These are phyloP conservation scores for Alternaria sp. DNA, from an alignment of 2,329 filamentous ascomycete genomes.

Conservation along the genomic window DNA sequence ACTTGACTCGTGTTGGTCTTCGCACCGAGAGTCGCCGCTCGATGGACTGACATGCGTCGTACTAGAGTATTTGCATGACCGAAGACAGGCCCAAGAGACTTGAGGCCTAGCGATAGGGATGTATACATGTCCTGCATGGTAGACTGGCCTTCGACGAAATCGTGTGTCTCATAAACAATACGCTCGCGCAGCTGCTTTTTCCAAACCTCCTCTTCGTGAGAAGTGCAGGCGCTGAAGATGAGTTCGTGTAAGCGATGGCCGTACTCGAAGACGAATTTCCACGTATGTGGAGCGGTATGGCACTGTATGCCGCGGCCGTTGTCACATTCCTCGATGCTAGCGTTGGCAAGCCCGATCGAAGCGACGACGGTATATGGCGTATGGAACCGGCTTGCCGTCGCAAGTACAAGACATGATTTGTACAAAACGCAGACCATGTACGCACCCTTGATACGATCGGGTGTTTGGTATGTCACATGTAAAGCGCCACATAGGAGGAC, in stretches of 20 bases:
- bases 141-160: constrained; percentile 57
- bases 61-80: constrained; percentile 71
- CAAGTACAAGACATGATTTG: constrained; percentile 77
- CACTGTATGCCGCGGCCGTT: constrained; percentile 85
- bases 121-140: constrained; percentile 62
- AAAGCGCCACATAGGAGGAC: constrained; percentile 82
- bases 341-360: constrained; percentile 71
- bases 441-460: constrained; percentile 70
- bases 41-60: constrained; percentile 77
- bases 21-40: constrained; percentile 74
- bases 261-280: constrained; percentile 88
- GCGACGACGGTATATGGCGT: constrained; percentile 76
- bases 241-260: constrained; percentile 81
- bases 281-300: constrained; percentile 83
- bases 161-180: constrained; percentile 58
- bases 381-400: constrained; percentile 68
- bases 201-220: constrained; percentile 82
- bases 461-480: constrained; percentile 80
- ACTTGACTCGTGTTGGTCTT: constrained; percentile 75
- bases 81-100: constrained; percentile 76
- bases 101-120: constrained; percentile 73
- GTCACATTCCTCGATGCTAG: constrained; percentile 73
- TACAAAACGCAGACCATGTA: constrained; percentile 91
- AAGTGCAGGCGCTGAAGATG: constrained; percentile 84
- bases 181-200: constrained; percentile 67